These are phyloP conservation scores for Diaporthe citrichinensis DNA, from an alignment of 2,329 filamentous ascomycete genomes.

Conservation along the genomic window DNA sequence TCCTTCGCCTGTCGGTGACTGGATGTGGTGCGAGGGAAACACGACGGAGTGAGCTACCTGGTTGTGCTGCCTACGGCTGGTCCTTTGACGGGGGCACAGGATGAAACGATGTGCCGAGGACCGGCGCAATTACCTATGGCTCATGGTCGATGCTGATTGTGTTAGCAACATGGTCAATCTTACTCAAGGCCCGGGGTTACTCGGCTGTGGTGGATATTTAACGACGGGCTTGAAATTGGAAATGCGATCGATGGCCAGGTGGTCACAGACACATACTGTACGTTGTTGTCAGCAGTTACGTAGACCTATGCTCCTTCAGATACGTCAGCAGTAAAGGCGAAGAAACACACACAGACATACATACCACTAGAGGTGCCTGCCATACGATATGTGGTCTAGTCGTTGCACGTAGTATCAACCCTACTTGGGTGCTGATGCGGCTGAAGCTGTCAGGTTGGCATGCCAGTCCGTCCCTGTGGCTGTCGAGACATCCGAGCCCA, in stretches of 20 bases:
- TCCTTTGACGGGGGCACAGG: slow-evolving; percentile 4
- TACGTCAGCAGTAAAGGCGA: background rate
- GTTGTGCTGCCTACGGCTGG: background rate
- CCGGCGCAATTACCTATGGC: background rate
- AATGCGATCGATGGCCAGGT: background rate
- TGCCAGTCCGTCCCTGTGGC: slow-evolving; percentile 12
- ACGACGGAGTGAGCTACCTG: slow-evolving; percentile 7
- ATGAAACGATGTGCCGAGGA: background rate
- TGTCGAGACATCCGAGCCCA: slow-evolving; percentile 28
- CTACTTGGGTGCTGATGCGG: background rate
- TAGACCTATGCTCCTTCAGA: background rate
- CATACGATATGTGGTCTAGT: no score
- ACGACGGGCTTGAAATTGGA: background rate
- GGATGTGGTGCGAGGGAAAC: background rate
- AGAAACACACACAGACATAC: slow-evolving; percentile 12
- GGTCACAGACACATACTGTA: background rate
- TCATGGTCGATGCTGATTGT: background rate
- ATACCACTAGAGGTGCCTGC: background rate
- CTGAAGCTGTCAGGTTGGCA: background rate
- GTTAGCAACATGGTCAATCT: slow-evolving; percentile 6
- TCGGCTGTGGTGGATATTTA: background rate
- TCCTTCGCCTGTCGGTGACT: slow-evolving; percentile 22
- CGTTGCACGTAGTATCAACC: background rate
- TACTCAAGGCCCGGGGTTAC: background rate
- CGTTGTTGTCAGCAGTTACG: background rate